Base-by-base conservation (phyloP, 257 asterid genomes). In the Nicotiana attenuata region DNA sequence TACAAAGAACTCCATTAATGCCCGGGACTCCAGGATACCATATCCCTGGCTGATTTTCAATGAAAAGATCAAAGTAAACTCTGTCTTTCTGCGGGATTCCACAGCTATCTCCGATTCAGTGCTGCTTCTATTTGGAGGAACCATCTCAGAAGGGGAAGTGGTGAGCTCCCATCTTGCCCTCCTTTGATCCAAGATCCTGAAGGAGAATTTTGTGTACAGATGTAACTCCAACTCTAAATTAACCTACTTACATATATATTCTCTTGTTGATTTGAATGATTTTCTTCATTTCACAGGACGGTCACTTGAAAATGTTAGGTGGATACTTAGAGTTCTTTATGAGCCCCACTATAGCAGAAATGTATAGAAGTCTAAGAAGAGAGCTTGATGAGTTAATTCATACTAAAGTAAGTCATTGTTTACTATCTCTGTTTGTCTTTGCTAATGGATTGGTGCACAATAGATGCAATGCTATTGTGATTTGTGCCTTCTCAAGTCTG, bases 1-100 rank as follows among this genome's bases (percentile, higher is more conserved):
- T 85, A 78, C 59, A 5, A 68, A 96, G 99, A 93, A 92, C 90
- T 96, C 99, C 9, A 93, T 88, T 69, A 96, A 93, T 75, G 93
- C 98, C 77, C 97, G 92, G 52, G 87, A 90, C 84, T 83, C 94
- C 41, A 88, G 81, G 73, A 90, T 96, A 81, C 98, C 98, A 33
- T 92, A 88, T 85, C 99, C 99, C 20, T 96, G 99, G 99, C 89
- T 94, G 76, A 97, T 91, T 86, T 96, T 94, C 90, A 94, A 94
- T 59, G 98, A 93, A 82, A 96, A 94, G 88, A 92, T 94, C 81
- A 96, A 94, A 90, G 95, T 96, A 50, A 94, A 93, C 89, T 87
- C 96, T 29, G 92, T 96, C 82, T 93, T 93, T 85, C 92, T 96
- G 82, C 94, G 99, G 82, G 99, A 96, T 87, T 94, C 98, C 52